These are phyloP conservation scores for Ganoderma multipileum DNA, from an alignment of 1,284 basidiomycete genomes.

Conservation along the genomic window DNA sequence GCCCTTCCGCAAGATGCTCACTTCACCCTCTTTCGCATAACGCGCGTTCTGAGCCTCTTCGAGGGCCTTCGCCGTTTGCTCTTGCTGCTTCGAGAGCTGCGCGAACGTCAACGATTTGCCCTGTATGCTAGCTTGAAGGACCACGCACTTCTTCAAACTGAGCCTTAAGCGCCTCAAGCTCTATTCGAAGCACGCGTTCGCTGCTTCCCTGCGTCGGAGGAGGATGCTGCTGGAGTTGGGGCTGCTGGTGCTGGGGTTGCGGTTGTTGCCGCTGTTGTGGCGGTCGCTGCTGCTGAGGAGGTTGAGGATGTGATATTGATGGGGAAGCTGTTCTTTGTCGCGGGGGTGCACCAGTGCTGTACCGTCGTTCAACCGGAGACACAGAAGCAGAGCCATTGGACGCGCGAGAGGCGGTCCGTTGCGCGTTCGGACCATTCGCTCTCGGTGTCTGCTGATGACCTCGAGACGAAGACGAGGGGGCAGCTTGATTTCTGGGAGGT, in stretches of 20 bases:
- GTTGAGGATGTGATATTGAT: neutral
- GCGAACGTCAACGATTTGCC: neutral
- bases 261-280: slow-evolving; percentile 11
- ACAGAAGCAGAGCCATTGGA: slow-evolving; percentile 3
- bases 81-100: slow-evolving; percentile 60
- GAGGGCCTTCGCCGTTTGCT: slow-evolving; percentile 50
- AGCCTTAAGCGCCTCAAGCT: slow-evolving; percentile 45
- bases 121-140: neutral
- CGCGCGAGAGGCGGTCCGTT: neutral
- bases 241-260: slow-evolving; percentile 1
- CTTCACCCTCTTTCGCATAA: slow-evolving; percentile 66
- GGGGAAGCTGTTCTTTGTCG: slow-evolving; percentile 6
- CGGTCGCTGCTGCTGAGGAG: neutral
- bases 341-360: slow-evolving; percentile 1
- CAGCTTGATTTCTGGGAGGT: neutral
- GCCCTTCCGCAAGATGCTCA: slow-evolving; percentile 60
- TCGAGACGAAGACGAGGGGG: slow-evolving; percentile 1
- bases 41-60: slow-evolving; percentile 55
- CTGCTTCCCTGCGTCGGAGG: slow-evolving; percentile 17
- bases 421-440: neutral
- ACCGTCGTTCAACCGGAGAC: slow-evolving; percentile 7
- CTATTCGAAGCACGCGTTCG: slow-evolving; percentile 24
- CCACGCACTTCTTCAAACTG: slow-evolving; percentile 54
- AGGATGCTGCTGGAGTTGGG: slow-evolving; percentile 5
- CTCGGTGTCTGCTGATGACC: neutral